Percentiles rank a stretch among this genome's conserved stretches.
These are phyloP conservation scores for Podaxis sp. DNA, from an alignment of 768 basidiomycete species.

Conservation along the genomic window DNA sequence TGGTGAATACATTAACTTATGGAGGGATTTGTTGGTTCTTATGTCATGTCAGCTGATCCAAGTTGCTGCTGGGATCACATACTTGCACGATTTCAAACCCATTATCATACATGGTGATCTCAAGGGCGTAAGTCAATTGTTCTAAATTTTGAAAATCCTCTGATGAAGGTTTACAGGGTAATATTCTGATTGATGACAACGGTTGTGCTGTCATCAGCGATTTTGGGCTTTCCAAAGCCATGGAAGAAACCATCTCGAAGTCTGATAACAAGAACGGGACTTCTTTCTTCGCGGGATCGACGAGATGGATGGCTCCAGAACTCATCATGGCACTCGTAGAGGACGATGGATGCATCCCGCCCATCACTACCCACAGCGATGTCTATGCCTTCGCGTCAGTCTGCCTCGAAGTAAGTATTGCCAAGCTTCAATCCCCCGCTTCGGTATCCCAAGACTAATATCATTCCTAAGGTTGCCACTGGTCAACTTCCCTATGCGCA, in stretches of 20 bases:
- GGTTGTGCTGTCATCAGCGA: conserved; percentile 55
- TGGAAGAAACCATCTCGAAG: conserved; percentile 42
- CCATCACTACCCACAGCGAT: conserved; percentile 48
- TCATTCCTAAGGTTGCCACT: conserved; percentile 37
- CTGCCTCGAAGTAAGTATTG: conserved; percentile 49
- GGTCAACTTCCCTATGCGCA: conserved; percentile 48
- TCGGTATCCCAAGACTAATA: background rate
- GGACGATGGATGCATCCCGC: conserved; percentile 36
- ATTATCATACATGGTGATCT: conserved; percentile 58
- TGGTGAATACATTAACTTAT: conserved; percentile 29
- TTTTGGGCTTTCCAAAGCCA: conserved; percentile 56
- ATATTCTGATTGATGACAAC: conserved; percentile 50
- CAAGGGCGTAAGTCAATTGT: conserved; percentile 42
- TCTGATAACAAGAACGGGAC: conserved; percentile 31
- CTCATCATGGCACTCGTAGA: conserved; percentile 45
- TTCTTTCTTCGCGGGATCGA: conserved; percentile 43
- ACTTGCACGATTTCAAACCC: conserved; percentile 52
- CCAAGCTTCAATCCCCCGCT: background rate
- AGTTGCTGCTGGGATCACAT: conserved; percentile 52
- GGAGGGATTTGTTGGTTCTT: background rate
- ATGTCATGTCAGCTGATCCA: conserved; percentile 37
- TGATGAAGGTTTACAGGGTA: conserved; percentile 34
- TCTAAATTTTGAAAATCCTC: background rate
- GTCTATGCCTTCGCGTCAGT: conserved; percentile 60
- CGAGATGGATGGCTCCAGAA: conserved; percentile 58